Conservation (phyloP, 805 yeast species). For the Nakazawaea peltata region DNA sequence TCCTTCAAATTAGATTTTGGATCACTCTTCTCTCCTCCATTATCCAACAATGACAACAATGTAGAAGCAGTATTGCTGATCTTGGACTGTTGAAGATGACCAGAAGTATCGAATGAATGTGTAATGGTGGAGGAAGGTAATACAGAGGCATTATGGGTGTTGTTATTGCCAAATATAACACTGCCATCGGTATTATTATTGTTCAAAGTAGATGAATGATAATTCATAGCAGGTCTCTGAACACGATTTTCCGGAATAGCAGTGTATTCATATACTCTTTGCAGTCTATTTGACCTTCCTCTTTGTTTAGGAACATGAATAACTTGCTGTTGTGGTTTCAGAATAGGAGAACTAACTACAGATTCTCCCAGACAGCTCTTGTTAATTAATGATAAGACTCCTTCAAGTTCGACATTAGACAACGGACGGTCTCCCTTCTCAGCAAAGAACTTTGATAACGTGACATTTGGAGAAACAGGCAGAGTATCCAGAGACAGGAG, state of each 20-base stretch:
- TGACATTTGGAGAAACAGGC: constrained; percentile 6
- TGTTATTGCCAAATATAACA: not conserved
- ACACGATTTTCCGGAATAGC: constrained; percentile 15
- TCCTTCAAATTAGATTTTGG: not conserved
- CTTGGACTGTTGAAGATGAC: constrained; percentile 10
- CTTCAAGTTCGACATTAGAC: constrained; percentile 69
- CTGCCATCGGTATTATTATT: not conserved
- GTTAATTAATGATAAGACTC: constrained; percentile 57
- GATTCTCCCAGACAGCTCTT: constrained; percentile 24
- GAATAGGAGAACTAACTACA: not conserved
- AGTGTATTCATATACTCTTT: constrained; percentile 21
- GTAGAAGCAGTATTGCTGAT: constrained; percentile 19
- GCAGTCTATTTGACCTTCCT: constrained; percentile 7
- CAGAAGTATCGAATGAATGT: too few relatives aligned
- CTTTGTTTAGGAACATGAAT: not conserved
- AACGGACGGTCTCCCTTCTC: constrained; percentile 72
- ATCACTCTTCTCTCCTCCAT: not conserved
- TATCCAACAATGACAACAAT: constrained; percentile 14
- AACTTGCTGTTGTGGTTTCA: too few relatives aligned
- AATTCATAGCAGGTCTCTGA: not conserved
- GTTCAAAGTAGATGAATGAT: too few relatives aligned
- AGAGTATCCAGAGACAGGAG: not conserved
- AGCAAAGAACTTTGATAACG: constrained; percentile 12
- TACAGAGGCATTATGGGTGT: not conserved
- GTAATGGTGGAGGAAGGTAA: too few relatives aligned